Evolutionary conservation across 2,329 filamentous ascomycete species (phyloP), one percentile per base, ranked within the genome.

Genomic region (Aspergillus fumigatus): DNA sequence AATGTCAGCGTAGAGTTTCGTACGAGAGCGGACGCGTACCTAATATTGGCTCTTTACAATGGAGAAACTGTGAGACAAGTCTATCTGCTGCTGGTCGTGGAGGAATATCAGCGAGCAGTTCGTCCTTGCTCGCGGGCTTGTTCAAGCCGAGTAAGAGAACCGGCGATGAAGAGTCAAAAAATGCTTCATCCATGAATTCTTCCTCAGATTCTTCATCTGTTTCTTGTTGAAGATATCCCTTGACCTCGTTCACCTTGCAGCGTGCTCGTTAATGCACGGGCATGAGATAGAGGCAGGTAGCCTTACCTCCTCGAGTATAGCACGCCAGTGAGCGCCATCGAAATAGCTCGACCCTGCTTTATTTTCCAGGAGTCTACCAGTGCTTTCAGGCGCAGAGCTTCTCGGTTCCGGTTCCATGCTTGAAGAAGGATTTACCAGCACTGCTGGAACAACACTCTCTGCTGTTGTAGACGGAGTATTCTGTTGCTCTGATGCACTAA

Each of bases 261-360:
- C 4, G 40, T 4, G 35, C 32, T 17, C 29, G 32, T 52, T 41
- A 58, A 32, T 48, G 38, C 11, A 43, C 2, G 43, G 23, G 40
- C 17, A 5, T 32, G 50, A 8, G 35, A 21, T 6, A 4, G 40
- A 49, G 23, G n/a, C 17, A 35, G 26, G 4, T 38, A 9, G 32
- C 66, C 70, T 41, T 41, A 73, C 71, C 65, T 73, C 70, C 56
- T 72, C 69, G 10, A 73, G 57, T 48, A 73, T 72, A 23, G 69
- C 70, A 43, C 67, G 67, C 71, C 71, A 73, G 54, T 73, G 67
- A n/a, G 68, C 66, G 40, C 68, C 65, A 52, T 73, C 70, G 41
- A 74, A 69, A 59, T 74, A 74, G 10, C 65, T 73, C 7, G 67
- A 72, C 4, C 66, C 70, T 14, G 65, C 59, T 19, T 71, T 60